These are phyloP conservation scores for Alternaria postmessia DNA, from an alignment of 2,329 filamentous ascomycete species.

Conservation along the genomic window DNA sequence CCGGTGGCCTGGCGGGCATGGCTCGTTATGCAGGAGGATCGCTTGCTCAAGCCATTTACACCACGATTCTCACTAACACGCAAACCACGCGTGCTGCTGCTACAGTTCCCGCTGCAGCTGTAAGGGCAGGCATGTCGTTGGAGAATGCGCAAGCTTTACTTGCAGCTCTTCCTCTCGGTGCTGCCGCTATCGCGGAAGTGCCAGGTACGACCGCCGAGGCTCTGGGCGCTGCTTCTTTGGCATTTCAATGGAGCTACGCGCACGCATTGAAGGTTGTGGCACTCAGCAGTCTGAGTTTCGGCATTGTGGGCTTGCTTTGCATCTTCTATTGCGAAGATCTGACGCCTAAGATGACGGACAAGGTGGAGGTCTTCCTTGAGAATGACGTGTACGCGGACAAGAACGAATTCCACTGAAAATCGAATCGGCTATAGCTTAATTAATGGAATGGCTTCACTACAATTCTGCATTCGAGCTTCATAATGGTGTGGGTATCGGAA, in stretches of 20 bases:
- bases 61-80: constrained; percentile 54
- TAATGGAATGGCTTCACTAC: background rate
- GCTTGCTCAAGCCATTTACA: constrained; percentile 46
- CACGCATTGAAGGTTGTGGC: constrained; percentile 32
- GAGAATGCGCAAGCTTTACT: constrained; percentile 33
- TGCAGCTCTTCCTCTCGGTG: constrained; percentile 32
- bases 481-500: background rate
- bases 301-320: constrained; percentile 28
- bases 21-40: constrained; percentile 37
- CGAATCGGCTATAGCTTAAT: background rate
- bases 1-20: constrained; percentile 47
- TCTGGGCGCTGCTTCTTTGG: constrained; percentile 26
- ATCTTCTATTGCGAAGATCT: constrained; percentile 35
- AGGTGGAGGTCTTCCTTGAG: constrained; percentile 38
- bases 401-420: constrained; percentile 30
- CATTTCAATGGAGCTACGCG: constrained; percentile 35
- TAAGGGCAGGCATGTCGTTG: constrained; percentile 29
- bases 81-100: constrained; percentile 24
- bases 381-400: constrained; percentile 39
- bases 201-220: constrained; percentile 20
- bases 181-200: constrained; percentile 27
- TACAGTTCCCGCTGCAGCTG: constrained; percentile 30
- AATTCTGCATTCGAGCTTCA: background rate
- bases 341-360: constrained; percentile 37
- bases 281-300: constrained; percentile 33